A percentile compares a stretch with the other conserved stretches of the same genome.
phyloP scores from a whole-genome alignment of 2,329 filamentous ascomycete genomes.

The Zymoseptoria passerinii region DNA sequence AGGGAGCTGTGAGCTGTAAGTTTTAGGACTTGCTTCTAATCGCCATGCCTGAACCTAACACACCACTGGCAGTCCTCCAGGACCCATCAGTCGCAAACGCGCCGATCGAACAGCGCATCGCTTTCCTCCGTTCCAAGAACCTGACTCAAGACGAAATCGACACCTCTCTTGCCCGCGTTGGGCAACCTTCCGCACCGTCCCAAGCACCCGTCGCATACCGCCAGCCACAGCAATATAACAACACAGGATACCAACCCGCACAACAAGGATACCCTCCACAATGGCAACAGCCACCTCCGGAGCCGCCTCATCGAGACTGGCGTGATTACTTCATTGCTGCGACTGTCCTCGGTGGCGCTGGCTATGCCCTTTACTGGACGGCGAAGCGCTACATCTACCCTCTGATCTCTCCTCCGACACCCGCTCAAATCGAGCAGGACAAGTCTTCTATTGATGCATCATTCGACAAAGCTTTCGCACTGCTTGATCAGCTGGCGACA shows the following conservation, averaged over 20 bases:
- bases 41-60: background rate
- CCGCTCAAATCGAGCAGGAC: conserved; percentile 86
- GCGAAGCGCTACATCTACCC: conserved; percentile 91
- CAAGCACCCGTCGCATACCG: conserved; percentile 36
- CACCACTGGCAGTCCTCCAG: conserved; percentile 61
- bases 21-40: conserved; percentile 3
- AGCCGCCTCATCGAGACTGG: conserved; percentile 78
- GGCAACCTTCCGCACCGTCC: conserved; percentile 44
- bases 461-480: conserved; percentile 82
- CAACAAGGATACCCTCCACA: conserved; percentile 37
- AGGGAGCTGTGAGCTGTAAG: conserved; percentile 54
- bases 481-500: conserved; percentile 84
- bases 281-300: conserved; percentile 47
- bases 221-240: conserved; percentile 31
- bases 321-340: conserved; percentile 99
- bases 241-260: conserved; percentile 18
- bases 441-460: conserved; percentile 88
- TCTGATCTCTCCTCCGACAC: conserved; percentile 84
- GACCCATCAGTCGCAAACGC: conserved; percentile 86
- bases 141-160: conserved; percentile 94
- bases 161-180: conserved; percentile 66
- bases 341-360: conserved; percentile 80
- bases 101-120: conserved; percentile 83
- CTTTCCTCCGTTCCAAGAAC: conserved; percentile 94
- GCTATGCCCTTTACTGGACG: conserved; percentile 80